Evolutionary conservation across 176 grass and related monocot species (phyloP).

Genomic region (Pharus latifolius): DNA sequence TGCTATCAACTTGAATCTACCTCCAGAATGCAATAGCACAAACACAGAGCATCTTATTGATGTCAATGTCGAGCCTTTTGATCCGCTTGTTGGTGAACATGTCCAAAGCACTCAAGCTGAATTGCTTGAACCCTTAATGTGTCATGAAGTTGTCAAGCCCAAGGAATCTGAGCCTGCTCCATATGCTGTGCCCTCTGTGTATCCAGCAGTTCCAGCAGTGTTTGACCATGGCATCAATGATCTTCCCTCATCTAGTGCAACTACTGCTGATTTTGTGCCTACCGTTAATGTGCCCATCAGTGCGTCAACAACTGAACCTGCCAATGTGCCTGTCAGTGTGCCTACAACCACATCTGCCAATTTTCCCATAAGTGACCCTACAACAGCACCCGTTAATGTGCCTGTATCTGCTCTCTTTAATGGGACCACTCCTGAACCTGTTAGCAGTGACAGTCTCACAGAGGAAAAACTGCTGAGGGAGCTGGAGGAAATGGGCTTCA

Average conservation of each 20-base stretch:
- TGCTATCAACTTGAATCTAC: conserved; percentile 58
- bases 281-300: not conserved
- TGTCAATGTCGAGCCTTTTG: conserved; percentile 30
- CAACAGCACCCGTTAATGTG: not conserved
- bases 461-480: conserved; percentile 71
- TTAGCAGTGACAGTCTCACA: conserved; percentile 1
- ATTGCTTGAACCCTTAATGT: conserved; percentile 4
- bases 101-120: conserved; percentile 5
- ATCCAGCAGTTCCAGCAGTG: not conserved
- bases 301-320: not conserved
- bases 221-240: not conserved
- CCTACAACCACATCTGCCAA: not conserved
- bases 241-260: not conserved
- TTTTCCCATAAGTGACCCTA: not conserved
- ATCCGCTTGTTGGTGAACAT: not conserved
- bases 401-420: not conserved
- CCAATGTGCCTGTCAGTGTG: not conserved
- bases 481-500: conserved; percentile 96
- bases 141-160: not conserved
- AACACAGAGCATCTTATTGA: conserved; percentile 37
- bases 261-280: not conserved
- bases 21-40: conserved; percentile 22
- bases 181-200: not conserved
- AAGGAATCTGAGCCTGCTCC: not conserved
- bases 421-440: not conserved